phyloP scores from a whole-genome alignment of 2,329 filamentous ascomycete genomes.

The Pseudogymnoascus sp. region DNA sequence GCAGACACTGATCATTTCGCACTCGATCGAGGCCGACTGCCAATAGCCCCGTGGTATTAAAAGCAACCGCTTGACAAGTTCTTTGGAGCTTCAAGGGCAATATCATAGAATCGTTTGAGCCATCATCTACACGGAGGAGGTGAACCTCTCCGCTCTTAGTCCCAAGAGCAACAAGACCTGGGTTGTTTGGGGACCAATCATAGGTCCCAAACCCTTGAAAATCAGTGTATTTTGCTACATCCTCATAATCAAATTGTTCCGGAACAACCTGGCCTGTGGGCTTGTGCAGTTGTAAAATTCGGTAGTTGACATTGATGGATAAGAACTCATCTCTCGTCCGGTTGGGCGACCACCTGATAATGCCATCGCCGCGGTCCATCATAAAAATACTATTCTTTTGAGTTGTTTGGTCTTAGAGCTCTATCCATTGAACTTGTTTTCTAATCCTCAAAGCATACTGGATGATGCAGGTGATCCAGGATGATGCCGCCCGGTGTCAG shows the following conservation, averaged over 20 bases:
- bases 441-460: neutral
- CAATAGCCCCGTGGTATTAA: constrained; percentile 63
- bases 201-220: constrained; percentile 58
- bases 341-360: constrained; percentile 61
- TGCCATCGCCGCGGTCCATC: constrained; percentile 37
- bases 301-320: constrained; percentile 57
- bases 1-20: constrained; percentile 72
- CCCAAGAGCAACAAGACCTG: constrained; percentile 65
- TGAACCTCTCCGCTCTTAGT: constrained; percentile 69
- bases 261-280: constrained; percentile 52
- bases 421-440: neutral
- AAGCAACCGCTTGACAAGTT: constrained; percentile 73
- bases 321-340: constrained; percentile 52
- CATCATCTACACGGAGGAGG: constrained; percentile 64
- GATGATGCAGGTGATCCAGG: neutral
- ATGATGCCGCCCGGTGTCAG: neutral
- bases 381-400: neutral
- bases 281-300: constrained; percentile 55
- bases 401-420: neutral
- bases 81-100: constrained; percentile 68
- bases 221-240: constrained; percentile 52
- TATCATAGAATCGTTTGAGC: constrained; percentile 56
- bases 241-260: constrained; percentile 50
- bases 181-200: constrained; percentile 54
- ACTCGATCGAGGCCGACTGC: constrained; percentile 76